Base-by-base conservation (phyloP, 2,329 filamentous ascomycete genomes). In the Fusarium secorum region DNA sequence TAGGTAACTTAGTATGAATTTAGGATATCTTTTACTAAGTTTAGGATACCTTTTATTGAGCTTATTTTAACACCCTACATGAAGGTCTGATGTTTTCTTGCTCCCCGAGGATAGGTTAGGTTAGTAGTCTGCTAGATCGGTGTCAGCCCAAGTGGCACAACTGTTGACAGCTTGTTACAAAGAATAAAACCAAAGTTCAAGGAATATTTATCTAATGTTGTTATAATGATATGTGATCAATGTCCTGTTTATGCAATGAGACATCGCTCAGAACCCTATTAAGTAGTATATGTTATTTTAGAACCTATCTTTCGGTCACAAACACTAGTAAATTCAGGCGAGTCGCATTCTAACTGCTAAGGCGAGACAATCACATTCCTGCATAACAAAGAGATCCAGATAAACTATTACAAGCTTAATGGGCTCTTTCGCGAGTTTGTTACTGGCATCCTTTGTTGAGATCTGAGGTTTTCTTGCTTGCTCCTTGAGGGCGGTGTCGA, bases 121-220 rank as follows among this genome's bases (percentile, higher is more conserved):
- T 24, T 24, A 24, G 10, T 38, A 41, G 39, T 53, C 42, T 30
- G 35, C 20, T 44, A 44, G 22, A 54, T 46, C 10, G 41, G 36
- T 18, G 15, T 39, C 20, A 11, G 71, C 66, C 73, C 60, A 55
- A 24, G 66, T 60, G 24, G 59, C 33, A 60, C 41, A 32, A 35
- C 41, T 22, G 22, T 44, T 35, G 7, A 53, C 28, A 60, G 46
- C 41, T 60, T 42, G 39, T 48, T 49, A 22, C 15, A 17, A 55
- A 30, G 22, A 32, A 65, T 44, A 45, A 49, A 57, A 38, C 20
- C 17, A 51, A 33, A 60, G 33, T 4, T 17, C 5, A 24, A 24
- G 28, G 9, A 51, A 51, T 18, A 24, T 26, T 35, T 20, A 14
- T 24, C 46, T 24, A 42, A 42, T 42, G 11, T 24, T 24, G 10